Evolutionary conservation across 2,329 filamentous ascomycete species (phyloP).

Genomic region (Tolypocladium pustulatum): DNA sequence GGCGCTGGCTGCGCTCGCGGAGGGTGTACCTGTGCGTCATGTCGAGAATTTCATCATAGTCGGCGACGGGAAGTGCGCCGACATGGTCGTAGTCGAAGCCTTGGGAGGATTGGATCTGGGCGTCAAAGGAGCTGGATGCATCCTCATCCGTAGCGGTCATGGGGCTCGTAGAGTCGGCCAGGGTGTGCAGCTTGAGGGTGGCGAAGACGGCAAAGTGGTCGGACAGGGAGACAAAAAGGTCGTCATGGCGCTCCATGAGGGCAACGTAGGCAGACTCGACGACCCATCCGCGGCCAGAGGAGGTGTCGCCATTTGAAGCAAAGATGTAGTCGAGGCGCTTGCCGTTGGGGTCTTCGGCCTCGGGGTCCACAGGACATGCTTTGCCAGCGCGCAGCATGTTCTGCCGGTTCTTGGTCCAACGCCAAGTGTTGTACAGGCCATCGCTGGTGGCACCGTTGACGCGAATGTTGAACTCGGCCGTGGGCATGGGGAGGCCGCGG

Average conservation of each 20-base stretch:
- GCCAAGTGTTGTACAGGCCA: slow-evolving; percentile 81
- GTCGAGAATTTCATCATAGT: slow-evolving; percentile 57
- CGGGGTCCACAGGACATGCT: slow-evolving; percentile 46
- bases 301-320: slow-evolving; percentile 43
- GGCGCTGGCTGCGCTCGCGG: slow-evolving; percentile 63
- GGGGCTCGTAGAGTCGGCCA: slow-evolving; percentile 9
- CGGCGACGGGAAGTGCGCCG: slow-evolving; percentile 10
- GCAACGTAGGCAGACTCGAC: slow-evolving; percentile 63
- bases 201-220: slow-evolving; percentile 91
- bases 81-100: slow-evolving; percentile 8
- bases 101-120: slow-evolving; percentile 18
- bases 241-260: slow-evolving; percentile 73
- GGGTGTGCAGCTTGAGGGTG: slow-evolving; percentile 47
- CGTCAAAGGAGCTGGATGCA: slow-evolving; percentile 15
- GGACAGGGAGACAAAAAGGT: slow-evolving; percentile 74
- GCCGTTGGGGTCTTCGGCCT: slow-evolving; percentile 60
- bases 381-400: slow-evolving; percentile 54
- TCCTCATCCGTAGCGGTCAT: slow-evolving; percentile 7
- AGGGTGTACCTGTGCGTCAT: slow-evolving; percentile 57
- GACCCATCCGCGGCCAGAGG: slow-evolving; percentile 44
- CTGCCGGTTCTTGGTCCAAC: slow-evolving; percentile 66
- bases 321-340: slow-evolving; percentile 95
- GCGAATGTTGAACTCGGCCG: slow-evolving; percentile 64
- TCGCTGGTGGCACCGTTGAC: slow-evolving; percentile 86
- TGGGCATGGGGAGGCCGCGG: slow-evolving; percentile 57